These are phyloP conservation scores for Russula virescens DNA, from an alignment of 768 basidiomycete species.

Conservation along the genomic window DNA sequence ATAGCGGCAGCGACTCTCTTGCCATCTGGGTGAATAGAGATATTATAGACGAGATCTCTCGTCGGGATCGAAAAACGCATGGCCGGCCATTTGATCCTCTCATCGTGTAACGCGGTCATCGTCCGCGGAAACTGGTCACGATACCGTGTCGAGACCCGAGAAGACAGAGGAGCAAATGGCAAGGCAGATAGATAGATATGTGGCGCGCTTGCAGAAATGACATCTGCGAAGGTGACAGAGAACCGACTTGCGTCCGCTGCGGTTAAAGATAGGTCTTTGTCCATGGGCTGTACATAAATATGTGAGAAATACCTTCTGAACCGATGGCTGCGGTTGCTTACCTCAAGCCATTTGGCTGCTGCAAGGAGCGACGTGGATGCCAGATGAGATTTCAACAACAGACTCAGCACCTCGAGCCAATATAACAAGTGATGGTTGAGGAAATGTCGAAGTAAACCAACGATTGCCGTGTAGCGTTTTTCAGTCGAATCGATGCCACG, in stretches of 20 bases:
- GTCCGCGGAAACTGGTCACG: conserved; percentile 13
- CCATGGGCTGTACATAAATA: conserved; percentile 29
- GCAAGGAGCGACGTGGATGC: conserved; percentile 23
- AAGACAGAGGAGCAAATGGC: conserved; percentile 15
- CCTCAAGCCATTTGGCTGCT: conserved; percentile 20
- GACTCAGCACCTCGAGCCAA: conserved; percentile 38
- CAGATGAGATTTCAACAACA: conserved; percentile 18
- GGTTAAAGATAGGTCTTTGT: conserved; percentile 10
- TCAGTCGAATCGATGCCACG: conserved; percentile 1
- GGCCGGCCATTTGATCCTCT: conserved; percentile 20
- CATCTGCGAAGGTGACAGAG: conserved; percentile 16
- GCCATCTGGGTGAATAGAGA: conserved; percentile 26
- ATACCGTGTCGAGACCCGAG: conserved; percentile 14
- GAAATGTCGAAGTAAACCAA: conserved; percentile 25
- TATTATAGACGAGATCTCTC: conserved; percentile 1
- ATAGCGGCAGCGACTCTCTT: conserved; percentile 12
- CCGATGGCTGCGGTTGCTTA: not conserved
- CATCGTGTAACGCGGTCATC: not conserved
- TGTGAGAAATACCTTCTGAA: conserved; percentile 23
- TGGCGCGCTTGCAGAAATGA: conserved; percentile 12
- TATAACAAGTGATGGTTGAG: conserved; percentile 30
- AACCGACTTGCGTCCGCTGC: conserved; percentile 20
- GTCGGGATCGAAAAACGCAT: conserved; percentile 21
- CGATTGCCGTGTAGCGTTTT: conserved; percentile 21
- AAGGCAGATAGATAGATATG: conserved; percentile 21